Base-by-base conservation (phyloP, 768 basidiomycete genomes). In the Fistulinella prunicolor region DNA sequence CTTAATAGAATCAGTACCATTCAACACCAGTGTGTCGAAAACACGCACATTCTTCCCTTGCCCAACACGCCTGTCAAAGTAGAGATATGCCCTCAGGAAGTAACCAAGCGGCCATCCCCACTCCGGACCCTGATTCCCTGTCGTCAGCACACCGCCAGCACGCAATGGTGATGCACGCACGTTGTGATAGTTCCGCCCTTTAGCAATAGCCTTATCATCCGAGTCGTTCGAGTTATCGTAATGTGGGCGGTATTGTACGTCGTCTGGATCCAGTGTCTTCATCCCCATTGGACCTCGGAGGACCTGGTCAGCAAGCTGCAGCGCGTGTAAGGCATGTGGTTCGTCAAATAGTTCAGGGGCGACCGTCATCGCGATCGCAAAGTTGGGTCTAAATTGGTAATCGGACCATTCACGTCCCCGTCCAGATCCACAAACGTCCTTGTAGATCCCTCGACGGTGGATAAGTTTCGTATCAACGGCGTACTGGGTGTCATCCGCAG, bases 61-160 rank as follows among this genome's bases (percentile, higher is more conserved):
- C 2, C 89, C 91, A 14, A 74, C 79, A 12, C 71, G 69, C 12
- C 74, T 80, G 63, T 96, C 92, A 65, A 98, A 98, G 63, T 90
- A 69, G 38, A 97, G 77, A 68, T 92, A 96, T 0, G 96, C 93
- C 42, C 92, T 83, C 53, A 98, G 70, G 78, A 96, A 97, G 72
- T 93, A 98, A 4, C 96, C 96, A 37, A 92, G 70, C 10, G 92
- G 92, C 92, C 93, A 95, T 9, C 86, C 88, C 93, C 92, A 96
- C 63, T 94, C 90, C 4, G 92, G 92, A 16, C 91, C 92, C 83
- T 94, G 51, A 44, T 38, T 36, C 3, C 23, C 39, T 44, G 29
- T 47, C 43, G 52, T 62, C 53, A 56, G 59, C 46, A 49, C 38
- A 32, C 35, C 39, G 14, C 23, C 17, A 30, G 42, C 9, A 42